Evolutionary conservation across 2,329 filamentous ascomycete species (phyloP).

Genomic region (Talaromyces sp.): DNA sequence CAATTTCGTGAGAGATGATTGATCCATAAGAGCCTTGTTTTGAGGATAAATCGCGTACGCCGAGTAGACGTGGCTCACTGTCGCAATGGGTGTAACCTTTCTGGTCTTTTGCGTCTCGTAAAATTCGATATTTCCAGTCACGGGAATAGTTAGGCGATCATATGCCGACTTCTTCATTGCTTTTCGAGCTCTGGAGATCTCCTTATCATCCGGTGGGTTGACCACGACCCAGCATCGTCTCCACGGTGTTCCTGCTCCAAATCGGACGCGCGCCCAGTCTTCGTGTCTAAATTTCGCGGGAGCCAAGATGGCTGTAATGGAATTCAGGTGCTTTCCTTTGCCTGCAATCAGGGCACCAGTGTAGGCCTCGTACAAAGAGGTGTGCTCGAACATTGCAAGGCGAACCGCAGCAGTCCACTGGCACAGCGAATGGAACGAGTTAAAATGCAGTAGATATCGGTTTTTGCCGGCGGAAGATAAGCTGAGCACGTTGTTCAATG

Average conservation of each 20-base stretch:
- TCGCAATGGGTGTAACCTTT: slow-evolving; percentile 86
- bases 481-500: slow-evolving; percentile 91
- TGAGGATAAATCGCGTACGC: slow-evolving; percentile 97
- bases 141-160: slow-evolving; percentile 68
- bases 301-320: slow-evolving; percentile 87
- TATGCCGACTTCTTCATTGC: slow-evolving; percentile 77
- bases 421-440: slow-evolving; percentile 85
- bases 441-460: slow-evolving; percentile 93
- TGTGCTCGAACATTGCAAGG: slow-evolving; percentile 90
- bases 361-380: slow-evolving; percentile 91
- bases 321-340: slow-evolving; percentile 86
- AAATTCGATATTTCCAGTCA: slow-evolving; percentile 92
- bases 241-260: slow-evolving; percentile 95
- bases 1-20: slow-evolving; percentile 90
- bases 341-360: slow-evolving; percentile 94
- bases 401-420: slow-evolving; percentile 97
- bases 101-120: slow-evolving; percentile 94
- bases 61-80: slow-evolving; percentile 85
- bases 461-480: slow-evolving; percentile 95
- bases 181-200: slow-evolving; percentile 81
- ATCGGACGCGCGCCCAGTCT: slow-evolving; percentile 93
- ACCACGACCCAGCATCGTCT: slow-evolving; percentile 96
- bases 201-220: slow-evolving; percentile 89
- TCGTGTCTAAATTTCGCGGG: slow-evolving; percentile 75
- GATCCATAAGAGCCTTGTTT: slow-evolving; percentile 88